phyloP scores from a whole-genome alignment of 805 yeast genomes.

The Scheffersomyces coipomensis region DNA sequence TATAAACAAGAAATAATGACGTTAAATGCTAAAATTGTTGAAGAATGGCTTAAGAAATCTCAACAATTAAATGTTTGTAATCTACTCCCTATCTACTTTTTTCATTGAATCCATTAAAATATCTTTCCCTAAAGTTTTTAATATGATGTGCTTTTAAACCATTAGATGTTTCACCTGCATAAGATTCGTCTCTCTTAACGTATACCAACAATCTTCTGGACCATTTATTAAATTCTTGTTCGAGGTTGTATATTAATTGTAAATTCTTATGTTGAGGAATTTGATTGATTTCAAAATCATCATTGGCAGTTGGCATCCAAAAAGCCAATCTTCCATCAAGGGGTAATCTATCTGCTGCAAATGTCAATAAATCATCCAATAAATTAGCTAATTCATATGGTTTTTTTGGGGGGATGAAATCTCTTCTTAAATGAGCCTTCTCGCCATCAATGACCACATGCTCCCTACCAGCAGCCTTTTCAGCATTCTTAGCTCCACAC shows the following conservation, averaged over 20 bases:
- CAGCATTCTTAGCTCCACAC: constrained; percentile 74
- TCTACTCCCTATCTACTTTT: constrained; percentile 22
- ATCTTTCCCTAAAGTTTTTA: constrained; percentile 66
- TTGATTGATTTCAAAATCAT: constrained; percentile 63
- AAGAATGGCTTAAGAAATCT: no score
- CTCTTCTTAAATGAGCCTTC: constrained; percentile 71
- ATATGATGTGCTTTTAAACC: constrained; percentile 50
- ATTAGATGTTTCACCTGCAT: constrained; percentile 47
- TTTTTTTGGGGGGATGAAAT: constrained; percentile 89
- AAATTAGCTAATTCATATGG: constrained; percentile 79
- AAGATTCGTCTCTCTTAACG: constrained; percentile 53
- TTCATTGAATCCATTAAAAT: constrained; percentile 63
- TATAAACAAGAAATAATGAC: background rate
- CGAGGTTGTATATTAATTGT: constrained; percentile 69
- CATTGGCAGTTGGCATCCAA: constrained; percentile 98
- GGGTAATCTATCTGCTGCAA: constrained; percentile 70
- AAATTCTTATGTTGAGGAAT: constrained; percentile 79
- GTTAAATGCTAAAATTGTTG: no score
- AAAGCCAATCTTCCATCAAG: constrained; percentile 80
- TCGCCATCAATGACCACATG: constrained; percentile 73
- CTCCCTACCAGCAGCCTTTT: constrained; percentile 72
- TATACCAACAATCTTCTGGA: constrained; percentile 83
- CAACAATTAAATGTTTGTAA: background rate
- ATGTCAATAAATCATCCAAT: constrained; percentile 73
- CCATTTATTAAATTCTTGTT: constrained; percentile 92